Conservation (phyloP, 2,329 filamentous ascomycete genomes). For the Graphilbum sp. region DNA sequence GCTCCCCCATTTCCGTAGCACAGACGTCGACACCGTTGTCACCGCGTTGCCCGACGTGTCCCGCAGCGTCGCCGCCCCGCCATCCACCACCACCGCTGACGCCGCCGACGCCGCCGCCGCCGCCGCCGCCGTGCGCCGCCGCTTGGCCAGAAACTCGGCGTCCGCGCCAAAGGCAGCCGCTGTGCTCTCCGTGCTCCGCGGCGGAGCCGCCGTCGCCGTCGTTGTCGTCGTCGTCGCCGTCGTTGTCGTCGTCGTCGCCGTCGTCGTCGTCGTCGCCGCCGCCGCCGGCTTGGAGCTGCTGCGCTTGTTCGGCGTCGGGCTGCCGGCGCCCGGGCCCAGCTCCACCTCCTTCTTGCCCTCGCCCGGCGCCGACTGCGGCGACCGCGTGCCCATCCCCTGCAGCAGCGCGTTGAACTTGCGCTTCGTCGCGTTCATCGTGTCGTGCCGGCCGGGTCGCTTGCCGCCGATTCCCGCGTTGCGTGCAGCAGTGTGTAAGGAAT, state of each 20-base stretch:
- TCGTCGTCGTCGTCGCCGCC: not conserved
- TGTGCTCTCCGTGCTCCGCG: not conserved
- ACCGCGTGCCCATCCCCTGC: slow-evolving; percentile 42
- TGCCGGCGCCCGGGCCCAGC: not conserved
- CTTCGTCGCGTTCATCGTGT: slow-evolving; percentile 57
- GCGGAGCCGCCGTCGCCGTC: slow-evolving; percentile 13
- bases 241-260: not conserved
- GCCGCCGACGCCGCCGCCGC: too few relatives aligned
- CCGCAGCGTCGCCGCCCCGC: slow-evolving; percentile 11
- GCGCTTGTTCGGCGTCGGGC: slow-evolving; percentile 1
- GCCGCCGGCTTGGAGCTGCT: not conserved
- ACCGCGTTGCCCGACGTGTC: slow-evolving; percentile 10
- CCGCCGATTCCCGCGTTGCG: too few relatives aligned
- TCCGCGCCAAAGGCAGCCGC: slow-evolving; percentile 11
- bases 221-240: not conserved
- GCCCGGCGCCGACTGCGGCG: slow-evolving; percentile 23
- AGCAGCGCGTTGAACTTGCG: slow-evolving; percentile 66
- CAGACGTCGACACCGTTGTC: slow-evolving; percentile 23
- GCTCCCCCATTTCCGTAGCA: slow-evolving; percentile 23
- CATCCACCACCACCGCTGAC: too few relatives aligned
- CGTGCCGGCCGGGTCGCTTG: too few relatives aligned
- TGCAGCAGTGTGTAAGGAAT: too few relatives aligned
- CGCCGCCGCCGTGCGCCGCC: slow-evolving; percentile 28
- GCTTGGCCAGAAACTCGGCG: slow-evolving; percentile 31
- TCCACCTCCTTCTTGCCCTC: slow-evolving; percentile 16